Base-by-base conservation (phyloP, 306 rosid genomes). In the Abrus precatorius region DNA sequence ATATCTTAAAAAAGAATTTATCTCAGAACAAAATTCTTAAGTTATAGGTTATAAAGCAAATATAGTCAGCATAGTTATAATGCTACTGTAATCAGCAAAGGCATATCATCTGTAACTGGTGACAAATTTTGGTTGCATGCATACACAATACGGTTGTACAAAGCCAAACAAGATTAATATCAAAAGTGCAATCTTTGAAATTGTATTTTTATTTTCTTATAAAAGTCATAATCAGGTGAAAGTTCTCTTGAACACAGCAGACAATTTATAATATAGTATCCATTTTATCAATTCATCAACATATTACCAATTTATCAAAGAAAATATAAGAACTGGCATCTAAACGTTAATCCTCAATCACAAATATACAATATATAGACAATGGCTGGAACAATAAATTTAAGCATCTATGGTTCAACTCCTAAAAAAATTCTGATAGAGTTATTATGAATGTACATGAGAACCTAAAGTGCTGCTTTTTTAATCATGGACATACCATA, bases 61-160 rank as follows among this genome's bases (percentile, higher is more conserved):
- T 14, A 32, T 8, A 38, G 9, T 38, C 38, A 28, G 47, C 33
- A 56, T 6, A 56, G n/a, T 56, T 34, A 36, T 33, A 60, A 49
- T 50, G 30, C 13, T 69, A 12, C 12, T 69, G 12, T 44, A 65
- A 43, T 77, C 38, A 4, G 66, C 3, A 8, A 6, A 66, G 63
- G 45, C 49, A 12, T 56, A 28, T 27, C 76, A 44, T 55, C 63
- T 56, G 33, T 68, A 79, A 38, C 72, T 11, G 8, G 54, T 9
- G 64, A 38, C 28, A 9, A 47, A 61, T 70, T 69, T 79, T 70
- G 53, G 62, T 29, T 57, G 74, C 40, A 47, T 7, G 60, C 11
- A 33, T 6, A 11, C 71, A 63, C 74, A 40, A 47, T 5, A 27
- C 28, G 54, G 72, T 48, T 61, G 29, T 64, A 9, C 36, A 64